phyloP scores from a whole-genome alignment of 805 yeast genomes.

The Millerago galiae region DNA sequence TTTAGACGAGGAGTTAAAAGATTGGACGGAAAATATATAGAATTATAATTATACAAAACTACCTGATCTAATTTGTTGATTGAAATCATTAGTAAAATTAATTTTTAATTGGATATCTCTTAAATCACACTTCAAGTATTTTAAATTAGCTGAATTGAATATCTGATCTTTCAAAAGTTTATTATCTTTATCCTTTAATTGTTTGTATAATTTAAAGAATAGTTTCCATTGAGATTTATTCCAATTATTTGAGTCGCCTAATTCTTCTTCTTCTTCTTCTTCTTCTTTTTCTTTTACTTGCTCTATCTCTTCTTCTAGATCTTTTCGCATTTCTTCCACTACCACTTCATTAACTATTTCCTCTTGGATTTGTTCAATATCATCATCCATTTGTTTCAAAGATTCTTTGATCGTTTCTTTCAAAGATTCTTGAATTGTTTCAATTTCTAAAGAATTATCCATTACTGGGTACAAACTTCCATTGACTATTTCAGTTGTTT shows the following conservation, averaged over 20 bases:
- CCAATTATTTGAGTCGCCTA: constrained; percentile 9
- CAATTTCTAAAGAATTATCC: too few species aligned
- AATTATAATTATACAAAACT: neutral
- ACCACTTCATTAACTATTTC: too few species aligned
- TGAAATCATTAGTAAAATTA: constrained; percentile 11
- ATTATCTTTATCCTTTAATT: constrained; percentile 4
- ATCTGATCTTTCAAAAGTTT: constrained; percentile 6
- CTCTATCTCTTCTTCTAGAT: too few species aligned
- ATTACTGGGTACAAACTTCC: too few species aligned
- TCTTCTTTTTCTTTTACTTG: neutral
- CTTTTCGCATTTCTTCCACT: too few species aligned
- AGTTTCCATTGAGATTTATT: constrained; percentile 15
- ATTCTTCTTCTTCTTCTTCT: neutral
- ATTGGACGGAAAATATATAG: neutral
- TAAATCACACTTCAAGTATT: constrained; percentile 16
- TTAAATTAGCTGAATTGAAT: constrained; percentile 10
- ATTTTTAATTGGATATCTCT: constrained; percentile 18
- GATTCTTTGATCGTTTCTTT: too few species aligned
- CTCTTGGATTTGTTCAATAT: too few species aligned
- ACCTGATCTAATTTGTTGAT: constrained; percentile 2
- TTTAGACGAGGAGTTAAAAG: too few species aligned
- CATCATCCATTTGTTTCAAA: too few species aligned
- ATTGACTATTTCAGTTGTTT: too few species aligned
- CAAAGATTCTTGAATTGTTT: too few species aligned
- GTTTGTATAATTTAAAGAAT: constrained; percentile 11